Conservation (phyloP, 2,329 filamentous ascomycete species). For the Dichotomopilus funicola region DNA sequence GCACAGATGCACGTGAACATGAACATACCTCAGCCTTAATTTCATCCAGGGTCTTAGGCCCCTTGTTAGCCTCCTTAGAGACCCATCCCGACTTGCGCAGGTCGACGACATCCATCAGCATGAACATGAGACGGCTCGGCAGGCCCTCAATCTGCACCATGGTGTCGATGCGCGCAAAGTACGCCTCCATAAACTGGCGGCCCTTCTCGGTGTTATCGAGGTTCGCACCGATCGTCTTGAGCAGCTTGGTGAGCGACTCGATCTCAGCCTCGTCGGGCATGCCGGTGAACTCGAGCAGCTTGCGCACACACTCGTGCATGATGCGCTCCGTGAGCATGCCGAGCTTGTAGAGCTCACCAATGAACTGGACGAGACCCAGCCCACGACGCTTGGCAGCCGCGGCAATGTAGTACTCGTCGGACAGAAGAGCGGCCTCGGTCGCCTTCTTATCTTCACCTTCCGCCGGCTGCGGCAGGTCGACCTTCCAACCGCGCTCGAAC, state of each 20-base stretch:
- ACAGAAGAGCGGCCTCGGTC: slow-evolving; percentile 74
- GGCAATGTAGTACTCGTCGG: slow-evolving; percentile 92
- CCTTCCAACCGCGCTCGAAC: slow-evolving; percentile 96
- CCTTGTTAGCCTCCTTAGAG: slow-evolving; percentile 86
- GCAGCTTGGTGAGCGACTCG: slow-evolving; percentile 87
- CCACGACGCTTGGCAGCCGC: slow-evolving; percentile 94
- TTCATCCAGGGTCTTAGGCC: slow-evolving; percentile 92
- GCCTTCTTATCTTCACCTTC: slow-evolving; percentile 59
- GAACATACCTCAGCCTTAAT: slow-evolving; percentile 68
- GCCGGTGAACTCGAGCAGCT: slow-evolving; percentile 91
- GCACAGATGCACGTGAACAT: not conserved
- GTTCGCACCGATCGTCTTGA: slow-evolving; percentile 84
- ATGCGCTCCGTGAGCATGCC: slow-evolving; percentile 98
- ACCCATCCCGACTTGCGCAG: slow-evolving; percentile 71
- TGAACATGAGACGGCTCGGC: slow-evolving; percentile 84
- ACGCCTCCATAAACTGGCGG: slow-evolving; percentile 79
- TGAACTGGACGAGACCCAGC: slow-evolving; percentile 97
- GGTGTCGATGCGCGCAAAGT: slow-evolving; percentile 81
- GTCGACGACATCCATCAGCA: slow-evolving; percentile 92
- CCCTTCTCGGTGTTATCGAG: slow-evolving; percentile 81
- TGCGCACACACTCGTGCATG: slow-evolving; percentile 98
- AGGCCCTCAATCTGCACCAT: slow-evolving; percentile 77
- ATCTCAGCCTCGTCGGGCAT: slow-evolving; percentile 92
- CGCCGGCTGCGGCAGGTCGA: slow-evolving; percentile 69
- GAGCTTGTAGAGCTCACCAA: slow-evolving; percentile 97